Percentiles rank a stretch among this genome's conserved stretches.
Conservation (phyloP, 495 filamentous ascomycete genomes). For the Aspergillus bertholletiae region DNA sequence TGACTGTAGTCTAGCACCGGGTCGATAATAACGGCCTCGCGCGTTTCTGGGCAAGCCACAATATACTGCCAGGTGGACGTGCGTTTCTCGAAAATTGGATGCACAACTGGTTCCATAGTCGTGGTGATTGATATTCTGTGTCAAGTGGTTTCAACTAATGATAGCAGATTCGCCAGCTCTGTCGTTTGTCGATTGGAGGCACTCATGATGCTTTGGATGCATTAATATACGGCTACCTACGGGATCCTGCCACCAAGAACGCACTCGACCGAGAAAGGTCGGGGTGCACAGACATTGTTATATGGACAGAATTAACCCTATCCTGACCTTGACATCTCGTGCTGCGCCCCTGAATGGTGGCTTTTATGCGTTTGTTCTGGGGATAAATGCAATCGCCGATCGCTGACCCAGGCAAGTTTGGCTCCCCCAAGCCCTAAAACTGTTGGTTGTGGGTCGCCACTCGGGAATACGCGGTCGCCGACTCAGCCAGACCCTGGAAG, state of each 20-base stretch:
- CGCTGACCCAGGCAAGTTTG: background rate
- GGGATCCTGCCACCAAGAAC: too few species aligned
- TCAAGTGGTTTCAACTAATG: too few species aligned
- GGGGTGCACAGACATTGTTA: too few species aligned
- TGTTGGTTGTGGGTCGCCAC: background rate
- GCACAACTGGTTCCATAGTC: slow-evolving; percentile 30
- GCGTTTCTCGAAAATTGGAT: slow-evolving; percentile 37
- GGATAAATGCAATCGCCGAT: background rate
- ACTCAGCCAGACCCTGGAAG: background rate
- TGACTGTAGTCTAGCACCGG: slow-evolving; percentile 57
- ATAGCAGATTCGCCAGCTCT: too few species aligned
- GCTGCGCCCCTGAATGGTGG: too few species aligned
- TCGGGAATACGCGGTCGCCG: background rate
- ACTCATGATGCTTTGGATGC: too few species aligned
- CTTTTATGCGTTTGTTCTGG: too few species aligned
- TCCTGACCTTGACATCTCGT: too few species aligned
- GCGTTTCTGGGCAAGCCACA: slow-evolving; percentile 48
- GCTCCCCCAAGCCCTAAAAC: background rate
- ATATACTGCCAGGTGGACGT: slow-evolving; percentile 62
- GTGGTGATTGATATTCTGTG: background rate
- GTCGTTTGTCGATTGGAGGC: too few species aligned
- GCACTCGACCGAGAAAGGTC: too few species aligned
- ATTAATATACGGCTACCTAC: too few species aligned
- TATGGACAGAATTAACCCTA: too few species aligned
- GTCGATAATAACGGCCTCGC: slow-evolving; percentile 52